These are phyloP conservation scores for Pythium aquatile DNA, from an alignment of 352 stramenopile genomes.

Conservation along the genomic window DNA sequence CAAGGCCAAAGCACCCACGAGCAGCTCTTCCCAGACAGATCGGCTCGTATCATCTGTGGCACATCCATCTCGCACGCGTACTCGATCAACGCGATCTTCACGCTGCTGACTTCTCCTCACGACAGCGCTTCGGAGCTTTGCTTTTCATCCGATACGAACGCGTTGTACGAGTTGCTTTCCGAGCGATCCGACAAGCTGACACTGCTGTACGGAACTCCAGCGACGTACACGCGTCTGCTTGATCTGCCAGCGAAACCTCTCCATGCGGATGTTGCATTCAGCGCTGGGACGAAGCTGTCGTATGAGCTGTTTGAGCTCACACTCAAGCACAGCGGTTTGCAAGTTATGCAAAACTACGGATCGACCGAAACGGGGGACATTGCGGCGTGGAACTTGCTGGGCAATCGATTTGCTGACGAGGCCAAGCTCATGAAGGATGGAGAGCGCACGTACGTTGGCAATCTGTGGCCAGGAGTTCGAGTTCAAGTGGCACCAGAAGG, in stretches of 20 bases:
- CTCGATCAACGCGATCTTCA: constrained; percentile 85
- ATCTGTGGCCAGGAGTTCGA: constrained; percentile 66
- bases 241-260: constrained; percentile 46
- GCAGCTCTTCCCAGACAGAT: constrained; percentile 61
- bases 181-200: constrained; percentile 41
- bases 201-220: constrained; percentile 74
- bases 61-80: constrained; percentile 86
- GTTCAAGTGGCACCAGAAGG: constrained; percentile 40
- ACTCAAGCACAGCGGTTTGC: constrained; percentile 52
- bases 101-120: constrained; percentile 65
- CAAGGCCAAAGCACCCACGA: constrained; percentile 78
- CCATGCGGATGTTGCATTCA: constrained; percentile 70
- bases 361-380: constrained; percentile 85
- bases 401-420: constrained; percentile 43
- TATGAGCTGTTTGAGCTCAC: constrained; percentile 54
- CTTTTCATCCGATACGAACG: constrained; percentile 51
- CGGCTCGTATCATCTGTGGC: constrained; percentile 64
- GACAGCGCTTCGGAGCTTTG: constrained; percentile 67
- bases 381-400: constrained; percentile 58
- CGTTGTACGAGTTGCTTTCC: constrained; percentile 49
- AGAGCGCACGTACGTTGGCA: constrained; percentile 55
- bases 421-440: constrained; percentile 38
- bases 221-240: constrained; percentile 72
- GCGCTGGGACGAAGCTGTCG: constrained; percentile 62
- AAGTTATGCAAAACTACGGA: constrained; percentile 85